These are phyloP conservation scores for Xylaria arbuscula DNA, from an alignment of 2,329 filamentous ascomycete species.

Conservation along the genomic window DNA sequence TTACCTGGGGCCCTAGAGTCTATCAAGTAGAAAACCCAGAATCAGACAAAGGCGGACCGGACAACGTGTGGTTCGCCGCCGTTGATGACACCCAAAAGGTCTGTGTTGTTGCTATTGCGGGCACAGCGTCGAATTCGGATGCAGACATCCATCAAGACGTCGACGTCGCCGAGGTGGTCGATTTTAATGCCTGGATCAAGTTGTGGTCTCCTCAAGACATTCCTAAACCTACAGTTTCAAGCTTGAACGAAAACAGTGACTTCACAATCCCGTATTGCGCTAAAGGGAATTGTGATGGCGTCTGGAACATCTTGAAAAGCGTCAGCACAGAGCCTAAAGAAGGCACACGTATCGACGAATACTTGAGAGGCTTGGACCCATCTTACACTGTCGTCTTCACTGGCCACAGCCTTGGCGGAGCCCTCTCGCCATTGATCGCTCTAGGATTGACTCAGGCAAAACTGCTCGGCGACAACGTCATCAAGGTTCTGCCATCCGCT, in stretches of 20 bases:
- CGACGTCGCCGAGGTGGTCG: background rate
- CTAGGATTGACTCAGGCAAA: slow-evolving; percentile 9
- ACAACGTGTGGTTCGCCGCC: slow-evolving; percentile 23
- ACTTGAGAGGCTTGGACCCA: slow-evolving; percentile 14
- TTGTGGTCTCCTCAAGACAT: slow-evolving; percentile 8
- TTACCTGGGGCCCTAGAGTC: slow-evolving; percentile 26
- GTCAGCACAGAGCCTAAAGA: slow-evolving; percentile 4
- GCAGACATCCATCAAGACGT: slow-evolving; percentile 15
- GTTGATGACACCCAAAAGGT: slow-evolving; percentile 17
- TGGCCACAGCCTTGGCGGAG: slow-evolving; percentile 24
- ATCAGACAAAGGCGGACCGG: background rate
- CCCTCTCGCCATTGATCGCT: slow-evolving; percentile 3
- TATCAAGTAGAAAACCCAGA: background rate
- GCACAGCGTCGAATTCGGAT: background rate
- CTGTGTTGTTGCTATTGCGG: slow-evolving; percentile 25
- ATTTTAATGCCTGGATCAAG: slow-evolving; percentile 18
- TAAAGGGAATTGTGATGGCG: slow-evolving; percentile 11
- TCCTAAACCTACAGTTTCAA: background rate
- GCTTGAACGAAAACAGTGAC: background rate
- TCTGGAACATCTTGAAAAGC: slow-evolving; percentile 18
- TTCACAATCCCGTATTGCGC: slow-evolving; percentile 1
- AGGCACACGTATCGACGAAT: slow-evolving; percentile 17
- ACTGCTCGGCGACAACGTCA: background rate
- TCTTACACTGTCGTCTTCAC: slow-evolving; percentile 19
- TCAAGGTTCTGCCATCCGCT: slow-evolving; percentile 18